Conservation (phyloP, 208 protist species). For the Willaertia magna region DNA sequence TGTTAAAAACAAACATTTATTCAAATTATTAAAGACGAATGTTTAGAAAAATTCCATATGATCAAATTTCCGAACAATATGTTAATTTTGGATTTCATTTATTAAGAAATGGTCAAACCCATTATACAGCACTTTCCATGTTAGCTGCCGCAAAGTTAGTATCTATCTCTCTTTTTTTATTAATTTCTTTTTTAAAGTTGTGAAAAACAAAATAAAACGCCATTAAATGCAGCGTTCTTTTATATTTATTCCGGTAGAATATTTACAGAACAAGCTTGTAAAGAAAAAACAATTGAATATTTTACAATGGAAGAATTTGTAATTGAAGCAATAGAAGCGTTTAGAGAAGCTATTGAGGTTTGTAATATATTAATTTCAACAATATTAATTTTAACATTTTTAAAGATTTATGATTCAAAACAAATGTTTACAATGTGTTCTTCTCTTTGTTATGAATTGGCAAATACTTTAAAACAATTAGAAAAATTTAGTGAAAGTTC, state of each 20-base stretch:
- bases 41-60: neutral
- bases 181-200: neutral
- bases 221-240: neutral
- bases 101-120: neutral
- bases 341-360: neutral
- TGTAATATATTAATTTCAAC: neutral
- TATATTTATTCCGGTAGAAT: neutral
- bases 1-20: no score
- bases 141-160: neutral
- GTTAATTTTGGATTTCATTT: neutral
- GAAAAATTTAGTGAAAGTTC: neutral
- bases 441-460: neutral
- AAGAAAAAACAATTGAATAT: neutral
- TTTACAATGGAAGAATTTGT: conserved; percentile 5
- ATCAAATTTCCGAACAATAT: neutral
- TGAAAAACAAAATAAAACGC: neutral
- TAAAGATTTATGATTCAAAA: neutral
- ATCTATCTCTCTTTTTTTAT: neutral
- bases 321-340: neutral
- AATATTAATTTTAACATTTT: no score
- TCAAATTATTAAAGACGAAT: neutral
- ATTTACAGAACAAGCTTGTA: neutral
- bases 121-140: neutral
- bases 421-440: neutral
- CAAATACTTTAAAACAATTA: neutral